Base-by-base conservation (phyloP, 2,329 filamentous ascomycete genomes). In the Delphinella strobiligena region DNA sequence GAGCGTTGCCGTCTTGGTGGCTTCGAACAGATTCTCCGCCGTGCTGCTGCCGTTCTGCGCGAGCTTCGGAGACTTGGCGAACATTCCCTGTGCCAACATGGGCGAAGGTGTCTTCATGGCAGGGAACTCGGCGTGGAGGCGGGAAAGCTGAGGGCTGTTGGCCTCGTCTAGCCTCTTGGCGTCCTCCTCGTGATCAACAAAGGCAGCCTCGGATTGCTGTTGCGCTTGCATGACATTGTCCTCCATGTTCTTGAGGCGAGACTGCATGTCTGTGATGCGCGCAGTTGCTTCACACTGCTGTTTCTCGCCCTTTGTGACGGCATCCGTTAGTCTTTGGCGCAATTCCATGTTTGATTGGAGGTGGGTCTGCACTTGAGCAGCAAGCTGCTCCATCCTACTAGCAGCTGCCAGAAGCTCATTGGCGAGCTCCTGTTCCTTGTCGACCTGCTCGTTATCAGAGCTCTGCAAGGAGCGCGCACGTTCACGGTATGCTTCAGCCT, bases 121-220 rank as follows among this genome's bases (percentile, higher is more conserved):
- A 1, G 52, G 50, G 31, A 49, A 56, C 72, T 63, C 60, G 49
- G 22, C 64, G 57, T 79, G 79, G 53, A 86, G 74, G 11, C 89
- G 81, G 48, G 79, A 78, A 22, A 96, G 73, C 52, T 91, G 82
- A 14, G 70, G 68, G 54, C 75, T 85, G 54, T 91, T 79, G 43
- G 76, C 82, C 41, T 93, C 85, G 49, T 81, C 80, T 40, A 96
- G 65, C 16, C 72, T 67, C 14, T 74, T 67, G 29, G 94, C 73
- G 60, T 95, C 87, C 29, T 91, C 85, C 58, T 96, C 91, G 54
- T 95, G 87, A 36, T 78, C 79, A 32, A 75, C 66, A 42, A 96
- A 76, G 30, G 80, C 79, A 36, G 89, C 87, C 57, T 98, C 91
- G 1, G 86, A 89, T 15, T 82, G 75, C 41, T 85, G 80, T 59